Evolutionary conservation across 139 green algal species (phyloP), one percentile per base, ranked within the genome.

Genomic region (Eudorina sp.): DNA sequence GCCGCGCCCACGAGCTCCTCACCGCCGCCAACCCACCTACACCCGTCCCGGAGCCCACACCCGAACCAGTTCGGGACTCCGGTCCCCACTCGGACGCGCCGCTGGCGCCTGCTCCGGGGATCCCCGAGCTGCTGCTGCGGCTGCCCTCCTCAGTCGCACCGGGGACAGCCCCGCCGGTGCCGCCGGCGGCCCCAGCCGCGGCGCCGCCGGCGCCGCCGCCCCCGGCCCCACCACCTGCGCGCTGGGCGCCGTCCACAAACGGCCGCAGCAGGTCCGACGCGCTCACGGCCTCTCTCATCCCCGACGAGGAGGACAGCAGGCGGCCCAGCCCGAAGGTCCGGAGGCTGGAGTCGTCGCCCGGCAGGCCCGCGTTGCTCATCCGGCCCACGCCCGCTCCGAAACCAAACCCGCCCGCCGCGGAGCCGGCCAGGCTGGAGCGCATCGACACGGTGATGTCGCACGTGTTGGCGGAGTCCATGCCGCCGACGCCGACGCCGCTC

Each of bases 261-360:
- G 76, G 36, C 16, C 62, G 40, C 43, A 86, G 80, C 80, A 86
- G 58, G 13, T 85, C 79, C 3, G 23, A 46, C 13, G 79, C 79
- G 58, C 58, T 76, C 6, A 60, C 21, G 3, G 62, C 27, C 40
- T 86, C 60, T 1, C 23, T 1, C 21, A 36, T 4, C 19, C 40
- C 38, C 27, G 41, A 34, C 2, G 70, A 46, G 31, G n/a, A 46
- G 14, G 46, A 19, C 11, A 72, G 40, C 41, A 53, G 31, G 11
- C 53, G 38, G 8, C 40, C 29, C 13, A 73, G 25, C 2, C 81
- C 66, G 4, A 87, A 87, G 0, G 64, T 66, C 0, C 60, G 45
- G 31, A 87, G 81, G 43, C 62, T 46, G 34, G 18, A 68, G 62
- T 27, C 31, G 27, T 29, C 58, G 34, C 13, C 40, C 27, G 40